Base-by-base conservation (phyloP, 2,329 filamentous ascomycete genomes). In the Aspergillus carbonarius region DNA sequence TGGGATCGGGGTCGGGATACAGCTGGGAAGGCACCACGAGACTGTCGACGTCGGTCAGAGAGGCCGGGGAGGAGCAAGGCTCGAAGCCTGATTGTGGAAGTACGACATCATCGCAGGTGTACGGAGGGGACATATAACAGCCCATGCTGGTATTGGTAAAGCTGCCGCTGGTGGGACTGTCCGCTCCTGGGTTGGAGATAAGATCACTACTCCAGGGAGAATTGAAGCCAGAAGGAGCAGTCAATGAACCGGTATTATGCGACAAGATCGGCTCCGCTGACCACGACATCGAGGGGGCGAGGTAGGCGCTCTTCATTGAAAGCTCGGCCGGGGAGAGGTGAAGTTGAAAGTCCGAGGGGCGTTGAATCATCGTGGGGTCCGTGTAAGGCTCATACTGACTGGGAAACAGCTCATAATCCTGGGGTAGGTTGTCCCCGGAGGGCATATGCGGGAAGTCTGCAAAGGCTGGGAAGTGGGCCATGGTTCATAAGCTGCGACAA, bases 111-210 rank as follows among this genome's bases (percentile, higher is more conserved):
- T 70, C 64, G 30, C 64, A 60, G 37, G 52, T 58, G 48, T 57
- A 60, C 30, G 60, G 42, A 18, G 67, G 62, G 5, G 65, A 68
- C 40, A 63, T 56, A 48, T 66, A 64, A 47, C 62, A 64, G 48
- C 57, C 62, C 50, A 66, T 44, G 54, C 46, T 51, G 40, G 60
- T 13, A 54, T 63, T 65, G 25, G 60, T 60, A 9, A 54, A 55
- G 42, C 51, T 57, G 42, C 54, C 65, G 53, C 66, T 68, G 15
- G 56, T 63, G 12, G 66, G 63, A 30, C 66, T 71, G 42, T 71
- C 70, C 13, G 65, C 59, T 13, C 64, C 69, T 5, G 71, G 64
- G 6, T 61, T 61, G 2, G 64, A 66, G 7, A 67, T 66, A 13
- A 68, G 49, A 8, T 63, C 66, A 27, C 60, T 63, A 49, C 63